Evolutionary conservation across 176 grass and related monocot species (phyloP).

Genomic region (Tuctoria greenei): DNA sequence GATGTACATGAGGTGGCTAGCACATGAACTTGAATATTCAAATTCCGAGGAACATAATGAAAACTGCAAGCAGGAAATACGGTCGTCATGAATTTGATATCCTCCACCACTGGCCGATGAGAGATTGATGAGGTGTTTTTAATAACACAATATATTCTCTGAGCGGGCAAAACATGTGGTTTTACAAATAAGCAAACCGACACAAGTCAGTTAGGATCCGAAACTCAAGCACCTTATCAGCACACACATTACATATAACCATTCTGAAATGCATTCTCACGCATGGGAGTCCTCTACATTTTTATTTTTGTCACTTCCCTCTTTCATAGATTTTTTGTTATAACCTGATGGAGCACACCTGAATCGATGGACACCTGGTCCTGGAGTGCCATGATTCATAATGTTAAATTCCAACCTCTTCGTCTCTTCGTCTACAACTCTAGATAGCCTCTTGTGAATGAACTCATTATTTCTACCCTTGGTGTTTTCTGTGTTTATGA

Average conservation of each 20-base stretch:
- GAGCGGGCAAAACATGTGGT: slow-evolving; percentile 1
- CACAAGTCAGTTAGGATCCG: slow-evolving; percentile 5
- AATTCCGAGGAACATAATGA: too few relatives aligned
- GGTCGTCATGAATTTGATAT: too few relatives aligned
- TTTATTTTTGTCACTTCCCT: not conserved
- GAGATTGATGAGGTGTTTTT: too few relatives aligned
- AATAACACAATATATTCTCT: slow-evolving; percentile 15
- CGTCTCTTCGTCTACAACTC: slow-evolving; percentile 4
- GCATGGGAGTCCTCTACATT: not conserved
- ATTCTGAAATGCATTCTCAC: not conserved
- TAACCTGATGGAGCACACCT: slow-evolving; percentile 13
- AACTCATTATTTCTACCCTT: not conserved
- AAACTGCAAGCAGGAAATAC: too few relatives aligned
- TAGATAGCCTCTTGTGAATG: not conserved
- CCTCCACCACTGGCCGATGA: too few relatives aligned
- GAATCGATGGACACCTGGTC: not conserved
- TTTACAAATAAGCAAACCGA: slow-evolving; percentile 5
- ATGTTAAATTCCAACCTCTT: not conserved
- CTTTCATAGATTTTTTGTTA: not conserved
- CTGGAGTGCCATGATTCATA: slow-evolving; percentile 4
- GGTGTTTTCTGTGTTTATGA: not conserved
- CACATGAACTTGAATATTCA: too few relatives aligned
- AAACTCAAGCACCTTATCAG: not conserved
- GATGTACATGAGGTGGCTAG: too few relatives aligned
- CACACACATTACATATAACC: not conserved